Percentiles rank a stretch among this genome's conserved stretches.
Conservation (phyloP, 331 rosid genomes). For the Pyracantha coccinea region DNA sequence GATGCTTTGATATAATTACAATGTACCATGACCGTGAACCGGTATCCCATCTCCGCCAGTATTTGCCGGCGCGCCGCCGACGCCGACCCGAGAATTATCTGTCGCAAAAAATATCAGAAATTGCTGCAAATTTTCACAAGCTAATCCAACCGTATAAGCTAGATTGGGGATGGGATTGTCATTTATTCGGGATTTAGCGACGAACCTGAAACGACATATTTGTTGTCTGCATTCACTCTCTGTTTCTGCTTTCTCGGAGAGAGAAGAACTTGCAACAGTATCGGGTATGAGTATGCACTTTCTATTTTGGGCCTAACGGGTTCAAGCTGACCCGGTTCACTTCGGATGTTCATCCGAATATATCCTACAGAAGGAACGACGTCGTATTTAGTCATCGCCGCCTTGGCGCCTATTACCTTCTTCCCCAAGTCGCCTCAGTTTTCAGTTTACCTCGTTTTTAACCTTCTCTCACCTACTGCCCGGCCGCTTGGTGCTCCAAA, state of each 20-base stretch:
- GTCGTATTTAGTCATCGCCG: neutral
- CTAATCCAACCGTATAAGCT: neutral
- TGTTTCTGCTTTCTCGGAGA: neutral
- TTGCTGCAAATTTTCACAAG: neutral
- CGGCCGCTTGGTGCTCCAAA: too few species aligned
- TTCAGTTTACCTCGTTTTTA: too few species aligned
- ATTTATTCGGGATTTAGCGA: neutral
- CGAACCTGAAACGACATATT: conserved; percentile 30
- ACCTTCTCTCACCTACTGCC: too few species aligned
- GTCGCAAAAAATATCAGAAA: neutral
- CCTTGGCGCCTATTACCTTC: neutral
- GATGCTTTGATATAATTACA: neutral
- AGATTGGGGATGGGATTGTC: neutral
- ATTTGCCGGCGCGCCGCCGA: conserved; percentile 76
- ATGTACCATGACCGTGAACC: conserved; percentile 61
- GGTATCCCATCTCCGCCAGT: conserved; percentile 83
- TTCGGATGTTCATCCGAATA: neutral
- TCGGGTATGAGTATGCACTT: neutral
- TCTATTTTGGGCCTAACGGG: neutral
- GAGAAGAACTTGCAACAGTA: neutral
- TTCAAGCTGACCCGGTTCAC: neutral
- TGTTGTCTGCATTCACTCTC: neutral
- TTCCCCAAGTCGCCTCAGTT: too few species aligned
- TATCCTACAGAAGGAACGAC: neutral
- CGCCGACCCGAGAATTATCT: conserved; percentile 92